Evolutionary conservation across 140 eudicot genomes (phyloP), one percentile per base, ranked within the genome.

Genomic region (Flaveria floridana): DNA sequence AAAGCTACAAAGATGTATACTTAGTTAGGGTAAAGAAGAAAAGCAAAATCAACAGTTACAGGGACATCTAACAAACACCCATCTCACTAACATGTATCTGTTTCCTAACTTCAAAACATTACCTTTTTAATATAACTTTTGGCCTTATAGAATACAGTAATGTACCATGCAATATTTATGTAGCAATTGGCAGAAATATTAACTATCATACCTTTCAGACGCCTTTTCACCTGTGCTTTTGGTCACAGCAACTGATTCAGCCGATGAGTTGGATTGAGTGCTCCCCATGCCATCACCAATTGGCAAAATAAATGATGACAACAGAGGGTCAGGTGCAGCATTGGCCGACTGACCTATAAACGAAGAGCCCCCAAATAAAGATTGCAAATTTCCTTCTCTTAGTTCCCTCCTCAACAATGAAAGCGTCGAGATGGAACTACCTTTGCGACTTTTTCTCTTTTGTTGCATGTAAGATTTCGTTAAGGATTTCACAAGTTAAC

Each of bases 301-400:
- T 28, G 98, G 97, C 89, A 84, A 83, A 57, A 88, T 93, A 81
- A 93, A 93, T 46, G 98, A 93, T 37, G 98, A 93, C 82, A 93
- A 75, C 81, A 93, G 72, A 3, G 98, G 97, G 68, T 93, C 98
- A 30, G 98, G 91, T 70, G 98, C 88, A 26, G 90, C 87, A 82
- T 85, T 88, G 59, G 85, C 61, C 30, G 93, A 84, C 68, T 91
- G 80, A 78, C 72, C 82, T 74, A 88, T n/a, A 62, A 82, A 85
- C 2, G 98, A 93, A 18, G 98, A 88, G 41, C 92, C 95, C 71
- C 97, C 99, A 81, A 93, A 85, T 47, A 93, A 82, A 28, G 97
- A 86, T 84, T 87, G 96, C 81, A 88, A 73, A 81, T 88, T 93
- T 79, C 99, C 91, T 80, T 93, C 97, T 70, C 93, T 84, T 44